Evolutionary conservation across 352 stramenopile genomes (phyloP).

Genomic region (Aphanomyces astaci): DNA sequence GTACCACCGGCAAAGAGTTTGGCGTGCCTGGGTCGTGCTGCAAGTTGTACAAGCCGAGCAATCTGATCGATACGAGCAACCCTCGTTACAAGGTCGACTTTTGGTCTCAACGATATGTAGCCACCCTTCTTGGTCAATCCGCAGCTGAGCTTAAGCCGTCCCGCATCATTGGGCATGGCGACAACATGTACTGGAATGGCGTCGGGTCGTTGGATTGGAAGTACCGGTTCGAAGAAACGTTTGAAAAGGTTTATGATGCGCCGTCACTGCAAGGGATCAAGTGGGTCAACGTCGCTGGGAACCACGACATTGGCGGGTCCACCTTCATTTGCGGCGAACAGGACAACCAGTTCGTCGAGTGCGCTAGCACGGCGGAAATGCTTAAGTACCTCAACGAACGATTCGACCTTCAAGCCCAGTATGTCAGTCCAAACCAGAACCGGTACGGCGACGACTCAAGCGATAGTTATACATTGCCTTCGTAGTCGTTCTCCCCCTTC

Average conservation of each 20-base stretch:
- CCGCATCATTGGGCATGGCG: constrained; percentile 38
- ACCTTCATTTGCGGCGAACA: constrained; percentile 54
- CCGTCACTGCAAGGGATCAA: constrained; percentile 44
- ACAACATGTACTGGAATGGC: constrained; percentile 77
- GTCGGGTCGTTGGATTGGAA: constrained; percentile 40
- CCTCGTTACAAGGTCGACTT: constrained; percentile 28
- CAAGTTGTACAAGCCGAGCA: constrained; percentile 27
- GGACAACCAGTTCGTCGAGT: constrained; percentile 34
- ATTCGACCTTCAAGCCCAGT: constrained; percentile 50
- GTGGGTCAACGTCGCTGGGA: constrained; percentile 70
- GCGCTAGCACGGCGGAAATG: constrained; percentile 39
- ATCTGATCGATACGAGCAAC: constrained; percentile 9
- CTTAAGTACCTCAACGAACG: constrained; percentile 42
- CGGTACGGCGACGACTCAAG: constrained; percentile 27
- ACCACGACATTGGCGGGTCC: constrained; percentile 75
- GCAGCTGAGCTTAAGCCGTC: constrained; percentile 28
- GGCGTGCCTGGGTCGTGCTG: constrained; percentile 36
- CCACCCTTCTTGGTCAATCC: constrained; percentile 31
- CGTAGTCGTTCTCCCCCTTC: no score
- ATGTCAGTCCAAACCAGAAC: constrained; percentile 64
- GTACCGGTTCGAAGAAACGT: constrained; percentile 57
- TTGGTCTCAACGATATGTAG: constrained; percentile 39
- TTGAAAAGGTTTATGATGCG: constrained; percentile 56
- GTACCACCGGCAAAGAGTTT: constrained; percentile 30
- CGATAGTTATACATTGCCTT: no score